Evolutionary conservation across 345 rosid genomes (phyloP).

Genomic region (Bruguiera parviflora): DNA sequence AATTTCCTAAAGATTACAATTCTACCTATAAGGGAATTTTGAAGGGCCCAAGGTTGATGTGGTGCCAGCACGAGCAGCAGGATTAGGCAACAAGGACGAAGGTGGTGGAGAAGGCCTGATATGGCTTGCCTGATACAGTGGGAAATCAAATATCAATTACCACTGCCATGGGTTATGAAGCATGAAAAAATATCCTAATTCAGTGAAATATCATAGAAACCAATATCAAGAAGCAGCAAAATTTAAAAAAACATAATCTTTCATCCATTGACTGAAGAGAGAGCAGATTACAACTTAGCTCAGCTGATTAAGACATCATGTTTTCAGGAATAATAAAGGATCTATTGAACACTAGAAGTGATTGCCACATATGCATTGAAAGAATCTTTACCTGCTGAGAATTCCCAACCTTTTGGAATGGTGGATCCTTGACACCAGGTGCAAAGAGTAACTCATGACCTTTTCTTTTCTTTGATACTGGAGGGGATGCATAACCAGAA

Average conservation of each 20-base stretch:
- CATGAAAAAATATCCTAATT: not conserved
- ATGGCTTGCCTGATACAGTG: conserved; percentile 52
- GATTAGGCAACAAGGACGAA: conserved; percentile 42
- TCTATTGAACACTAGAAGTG: not conserved
- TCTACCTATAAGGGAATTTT: conserved; percentile 80
- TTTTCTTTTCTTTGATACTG: conserved; percentile 77
- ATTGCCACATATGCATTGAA: conserved; percentile 1
- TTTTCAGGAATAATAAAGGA: not conserved
- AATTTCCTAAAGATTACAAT: conserved; percentile 11
- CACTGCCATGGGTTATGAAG: conserved; percentile 5
- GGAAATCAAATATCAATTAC: conserved; percentile 8
- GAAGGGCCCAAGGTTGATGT: conserved; percentile 44
- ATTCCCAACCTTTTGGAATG: conserved; percentile 55
- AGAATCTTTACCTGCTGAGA: conserved; percentile 62
- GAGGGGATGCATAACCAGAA: conserved; percentile 80
- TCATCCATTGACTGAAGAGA: not conserved
- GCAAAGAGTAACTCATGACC: conserved; percentile 73
- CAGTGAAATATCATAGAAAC: not conserved
- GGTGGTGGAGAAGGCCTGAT: conserved; percentile 46
- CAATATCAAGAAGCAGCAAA: conserved; percentile 2
- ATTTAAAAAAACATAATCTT: not conserved
- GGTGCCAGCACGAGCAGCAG: conserved; percentile 46
- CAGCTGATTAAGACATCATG: not conserved
- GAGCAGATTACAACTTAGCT: not conserved
- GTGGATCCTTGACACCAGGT: conserved; percentile 53